Percentiles rank a stretch among this genome's conserved stretches.
phyloP scores from a whole-genome alignment of 106 monocot species.

The Platanthera zijinensis region DNA sequence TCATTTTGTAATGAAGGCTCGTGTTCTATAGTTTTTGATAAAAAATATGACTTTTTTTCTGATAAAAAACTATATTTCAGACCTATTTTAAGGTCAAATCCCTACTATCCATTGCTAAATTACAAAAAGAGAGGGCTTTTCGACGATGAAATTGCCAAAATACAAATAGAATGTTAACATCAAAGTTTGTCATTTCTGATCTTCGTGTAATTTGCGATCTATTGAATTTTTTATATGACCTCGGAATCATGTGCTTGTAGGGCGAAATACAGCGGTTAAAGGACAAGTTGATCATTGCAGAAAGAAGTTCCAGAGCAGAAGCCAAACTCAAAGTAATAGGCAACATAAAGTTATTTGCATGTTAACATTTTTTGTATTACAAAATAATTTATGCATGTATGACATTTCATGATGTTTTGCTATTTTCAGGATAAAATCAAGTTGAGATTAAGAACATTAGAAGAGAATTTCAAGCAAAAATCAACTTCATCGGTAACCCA shows the following conservation, averaged over 20 bases:
- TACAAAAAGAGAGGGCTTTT: no score
- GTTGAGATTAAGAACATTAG: constrained; percentile 44
- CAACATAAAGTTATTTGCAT: neutral
- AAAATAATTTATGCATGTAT: neutral
- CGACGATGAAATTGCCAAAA: no score
- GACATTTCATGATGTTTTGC: neutral
- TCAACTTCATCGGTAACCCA: constrained; percentile 18
- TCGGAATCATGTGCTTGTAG: constrained; percentile 22
- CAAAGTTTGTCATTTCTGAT: neutral
- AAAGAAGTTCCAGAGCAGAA: constrained; percentile 51
- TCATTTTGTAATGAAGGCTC: no score
- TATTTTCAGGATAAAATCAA: constrained; percentile 46
- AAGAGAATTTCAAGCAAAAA: constrained; percentile 39
- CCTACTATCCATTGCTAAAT: no score
- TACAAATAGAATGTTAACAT: no score
- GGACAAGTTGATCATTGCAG: constrained; percentile 39
- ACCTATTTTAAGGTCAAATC: no score
- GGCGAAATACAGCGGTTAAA: constrained; percentile 55
- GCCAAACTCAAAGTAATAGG: constrained; percentile 46
- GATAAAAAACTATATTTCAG: no score
- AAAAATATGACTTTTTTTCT: no score
- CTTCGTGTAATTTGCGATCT: neutral
- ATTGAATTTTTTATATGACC: neutral
- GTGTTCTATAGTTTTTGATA: no score
- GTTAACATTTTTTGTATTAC: neutral